Evolutionary conservation across 306 rosid genomes (phyloP).

Genomic region (Canavalia ensiformis): DNA sequence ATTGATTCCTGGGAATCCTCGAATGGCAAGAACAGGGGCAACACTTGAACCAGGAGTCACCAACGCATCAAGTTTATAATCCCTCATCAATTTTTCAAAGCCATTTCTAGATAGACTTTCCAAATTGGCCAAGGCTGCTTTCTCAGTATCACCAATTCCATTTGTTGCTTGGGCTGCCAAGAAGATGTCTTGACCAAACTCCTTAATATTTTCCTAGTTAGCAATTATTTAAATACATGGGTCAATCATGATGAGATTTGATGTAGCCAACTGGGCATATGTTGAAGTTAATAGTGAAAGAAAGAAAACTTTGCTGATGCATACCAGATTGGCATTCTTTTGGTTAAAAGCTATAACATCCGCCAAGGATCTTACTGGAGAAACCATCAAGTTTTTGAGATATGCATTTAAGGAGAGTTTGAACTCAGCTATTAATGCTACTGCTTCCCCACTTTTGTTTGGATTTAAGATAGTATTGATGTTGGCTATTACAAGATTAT

Average conservation of each 20-base stretch:
- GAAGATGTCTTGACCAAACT: conserved; percentile 39
- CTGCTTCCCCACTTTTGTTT: conserved; percentile 41
- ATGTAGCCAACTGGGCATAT: too few relatives aligned
- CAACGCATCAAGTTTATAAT: conserved; percentile 54
- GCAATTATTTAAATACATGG: neutral
- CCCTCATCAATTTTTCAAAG: conserved; percentile 40
- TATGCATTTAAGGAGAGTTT: conserved; percentile 52
- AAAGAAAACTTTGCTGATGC: conserved; percentile 13
- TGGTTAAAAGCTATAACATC: conserved; percentile 54
- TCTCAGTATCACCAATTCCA: conserved; percentile 46
- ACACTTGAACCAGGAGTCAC: conserved; percentile 53
- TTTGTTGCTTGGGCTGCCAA: conserved; percentile 46
- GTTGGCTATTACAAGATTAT: conserved; percentile 50
- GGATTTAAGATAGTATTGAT: conserved; percentile 2
- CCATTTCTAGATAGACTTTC: conserved; percentile 34
- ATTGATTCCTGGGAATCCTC: conserved; percentile 56
- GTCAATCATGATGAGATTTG: neutral
- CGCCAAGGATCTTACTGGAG: conserved; percentile 46
- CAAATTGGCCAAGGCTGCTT: conserved; percentile 39
- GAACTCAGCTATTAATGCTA: conserved; percentile 42
- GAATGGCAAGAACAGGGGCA: conserved; percentile 46
- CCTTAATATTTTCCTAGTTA: conserved; percentile 36
- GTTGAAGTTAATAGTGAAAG: too few relatives aligned
- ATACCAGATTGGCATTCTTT: conserved; percentile 37
- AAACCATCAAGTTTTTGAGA: conserved; percentile 42